phyloP scores from a whole-genome alignment of 75 land plant species.

The Pseudotsuga menziesii region DNA sequence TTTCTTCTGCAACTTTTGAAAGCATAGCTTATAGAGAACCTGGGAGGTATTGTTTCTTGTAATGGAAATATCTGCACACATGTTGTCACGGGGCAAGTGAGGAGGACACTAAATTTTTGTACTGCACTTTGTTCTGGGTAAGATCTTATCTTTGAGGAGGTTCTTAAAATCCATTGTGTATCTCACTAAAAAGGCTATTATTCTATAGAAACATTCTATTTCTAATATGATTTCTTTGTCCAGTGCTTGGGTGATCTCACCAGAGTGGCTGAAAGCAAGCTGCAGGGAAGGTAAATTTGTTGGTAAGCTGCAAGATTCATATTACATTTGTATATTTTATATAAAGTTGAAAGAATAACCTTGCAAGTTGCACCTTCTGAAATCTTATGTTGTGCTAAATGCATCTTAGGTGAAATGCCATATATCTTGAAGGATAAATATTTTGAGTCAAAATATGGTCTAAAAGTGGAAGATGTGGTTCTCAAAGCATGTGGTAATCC shows the following conservation, averaged over 20 bases:
- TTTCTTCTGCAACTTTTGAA: background rate
- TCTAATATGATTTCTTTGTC: background rate
- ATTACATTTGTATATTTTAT: background rate
- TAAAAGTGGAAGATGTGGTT: no score
- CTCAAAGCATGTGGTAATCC: no score
- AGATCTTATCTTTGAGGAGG: no score
- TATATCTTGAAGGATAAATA: no score
- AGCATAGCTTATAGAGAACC: constrained; percentile 52
- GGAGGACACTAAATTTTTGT: constrained; percentile 10
- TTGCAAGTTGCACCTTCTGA: background rate
- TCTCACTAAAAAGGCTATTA: background rate
- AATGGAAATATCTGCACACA: constrained; percentile 70
- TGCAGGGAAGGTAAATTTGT: constrained; percentile 51
- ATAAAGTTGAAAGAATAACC: background rate
- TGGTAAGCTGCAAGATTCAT: constrained; percentile 31
- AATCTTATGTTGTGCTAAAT: no score
- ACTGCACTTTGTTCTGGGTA: no score
- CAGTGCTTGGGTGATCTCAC: constrained; percentile 78
- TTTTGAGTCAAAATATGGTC: no score
- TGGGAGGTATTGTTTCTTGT: constrained; percentile 59
- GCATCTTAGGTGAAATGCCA: no score
- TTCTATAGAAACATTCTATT: background rate
- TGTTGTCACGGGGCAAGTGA: constrained; percentile 67
- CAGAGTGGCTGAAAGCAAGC: constrained; percentile 79
- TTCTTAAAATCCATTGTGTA: no score